Conservation (phyloP, 495 filamentous ascomycete species). For the Penicillium flavigenum region DNA sequence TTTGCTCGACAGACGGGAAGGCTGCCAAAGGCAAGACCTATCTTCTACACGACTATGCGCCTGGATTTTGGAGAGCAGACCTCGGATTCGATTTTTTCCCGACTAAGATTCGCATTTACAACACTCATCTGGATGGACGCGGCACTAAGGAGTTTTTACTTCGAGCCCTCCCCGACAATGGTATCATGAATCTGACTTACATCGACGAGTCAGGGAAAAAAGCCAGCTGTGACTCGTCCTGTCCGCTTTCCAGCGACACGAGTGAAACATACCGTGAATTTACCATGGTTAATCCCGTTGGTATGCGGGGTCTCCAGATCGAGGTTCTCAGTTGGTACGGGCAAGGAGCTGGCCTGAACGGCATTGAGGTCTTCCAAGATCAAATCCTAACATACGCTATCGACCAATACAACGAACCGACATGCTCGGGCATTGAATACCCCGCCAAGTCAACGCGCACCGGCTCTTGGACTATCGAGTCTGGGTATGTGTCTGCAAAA, state of each 20-base stretch:
- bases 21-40: conserved; percentile 75
- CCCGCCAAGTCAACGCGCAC: conserved; percentile 64
- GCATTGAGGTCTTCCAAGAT: conserved; percentile 87
- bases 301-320: conserved; percentile 84
- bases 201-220: conserved; percentile 67
- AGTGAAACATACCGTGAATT: conserved; percentile 79
- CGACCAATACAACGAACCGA: conserved; percentile 82
- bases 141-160: conserved; percentile 86
- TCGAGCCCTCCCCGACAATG: conserved; percentile 75
- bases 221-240: conserved; percentile 69
- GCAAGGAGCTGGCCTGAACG: conserved; percentile 78
- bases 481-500: conserved; percentile 72
- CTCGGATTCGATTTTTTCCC: conserved; percentile 81
- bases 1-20: conserved; percentile 69
- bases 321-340: conserved; percentile 88
- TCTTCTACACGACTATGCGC: conserved; percentile 74
- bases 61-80: conserved; percentile 81
- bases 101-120: conserved; percentile 83
- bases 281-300: conserved; percentile 79
- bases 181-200: conserved; percentile 96
- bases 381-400: conserved; percentile 83
- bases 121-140: conserved; percentile 80
- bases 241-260: conserved; percentile 70
- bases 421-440: conserved; percentile 65
- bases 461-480: conserved; percentile 71